Evolutionary conservation across 2,329 filamentous ascomycete species (phyloP).

Genomic region (Incumbomyces delicatus): DNA sequence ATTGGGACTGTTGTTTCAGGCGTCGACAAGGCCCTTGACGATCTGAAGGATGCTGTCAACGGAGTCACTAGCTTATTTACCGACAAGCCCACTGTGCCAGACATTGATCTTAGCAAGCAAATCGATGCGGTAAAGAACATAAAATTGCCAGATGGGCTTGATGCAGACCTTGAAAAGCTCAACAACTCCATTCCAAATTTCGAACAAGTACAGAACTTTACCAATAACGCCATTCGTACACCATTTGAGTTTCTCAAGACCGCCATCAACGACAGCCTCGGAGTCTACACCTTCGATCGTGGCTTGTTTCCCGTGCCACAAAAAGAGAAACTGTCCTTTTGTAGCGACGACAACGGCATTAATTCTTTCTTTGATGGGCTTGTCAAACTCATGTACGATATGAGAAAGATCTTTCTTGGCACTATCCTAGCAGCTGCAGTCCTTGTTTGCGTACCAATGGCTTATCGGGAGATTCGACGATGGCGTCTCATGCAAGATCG

Average conservation of each 20-base stretch:
- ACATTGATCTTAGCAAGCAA: constrained; percentile 55
- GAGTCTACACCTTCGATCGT: constrained; percentile 67
- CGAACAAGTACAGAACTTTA: constrained; percentile 71
- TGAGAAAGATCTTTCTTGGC: constrained; percentile 66
- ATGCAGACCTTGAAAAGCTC: constrained; percentile 59
- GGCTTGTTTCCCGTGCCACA: constrained; percentile 70
- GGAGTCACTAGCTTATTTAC: constrained; percentile 37
- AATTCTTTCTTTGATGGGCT: constrained; percentile 73
- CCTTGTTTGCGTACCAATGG: constrained; percentile 67
- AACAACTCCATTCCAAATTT: constrained; percentile 77
- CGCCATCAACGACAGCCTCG: constrained; percentile 61
- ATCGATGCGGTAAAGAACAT: constrained; percentile 61
- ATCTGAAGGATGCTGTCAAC: constrained; percentile 47
- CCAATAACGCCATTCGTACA: constrained; percentile 59
- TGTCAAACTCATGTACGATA: constrained; percentile 54
- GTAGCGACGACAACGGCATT: constrained; percentile 73
- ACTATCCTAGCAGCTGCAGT: constrained; percentile 63
- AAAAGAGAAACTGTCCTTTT: constrained; percentile 78
- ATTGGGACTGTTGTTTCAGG: constrained; percentile 30
- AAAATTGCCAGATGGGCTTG: constrained; percentile 57
- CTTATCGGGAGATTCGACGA: constrained; percentile 65
- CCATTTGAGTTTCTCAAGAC: constrained; percentile 75
- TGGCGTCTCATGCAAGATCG: constrained; percentile 65
- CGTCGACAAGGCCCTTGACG: constrained; percentile 49
- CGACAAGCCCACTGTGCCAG: constrained; percentile 32